Evolutionary conservation across 1,139 yeast species (phyloP).

Genomic region (Geotrichum klebahnii): DNA sequence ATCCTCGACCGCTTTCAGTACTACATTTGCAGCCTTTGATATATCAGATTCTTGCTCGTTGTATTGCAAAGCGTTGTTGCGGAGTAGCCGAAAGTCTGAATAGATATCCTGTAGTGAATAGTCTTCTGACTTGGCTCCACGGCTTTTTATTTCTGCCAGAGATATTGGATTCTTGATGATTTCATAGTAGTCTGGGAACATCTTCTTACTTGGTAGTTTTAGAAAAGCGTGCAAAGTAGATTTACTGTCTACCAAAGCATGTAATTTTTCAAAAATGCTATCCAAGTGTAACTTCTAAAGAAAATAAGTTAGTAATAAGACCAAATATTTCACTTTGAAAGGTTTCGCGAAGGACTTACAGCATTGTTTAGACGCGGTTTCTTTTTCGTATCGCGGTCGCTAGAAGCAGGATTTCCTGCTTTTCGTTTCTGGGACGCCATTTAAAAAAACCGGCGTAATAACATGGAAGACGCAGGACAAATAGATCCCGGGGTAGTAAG

Average conservation of each 20-base stretch:
- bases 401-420: background rate
- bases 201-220: constrained; percentile 66
- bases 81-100: constrained; percentile 67
- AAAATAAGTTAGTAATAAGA: too few relatives aligned
- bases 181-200: constrained; percentile 76
- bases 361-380: too few relatives aligned
- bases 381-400: background rate
- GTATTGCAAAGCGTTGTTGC: constrained; percentile 69
- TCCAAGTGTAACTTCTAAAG: background rate
- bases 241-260: constrained; percentile 5
- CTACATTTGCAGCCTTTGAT: constrained; percentile 59
- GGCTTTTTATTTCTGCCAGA: constrained; percentile 57
- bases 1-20: constrained; percentile 50
- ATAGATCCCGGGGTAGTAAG: too few relatives aligned
- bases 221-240: constrained; percentile 52
- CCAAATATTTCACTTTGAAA: too few relatives aligned
- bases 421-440: background rate
- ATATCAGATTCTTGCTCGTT: constrained; percentile 81
- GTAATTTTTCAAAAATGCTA: background rate
- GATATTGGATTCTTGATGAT: constrained; percentile 64
- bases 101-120: constrained; percentile 52
- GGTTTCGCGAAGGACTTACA: too few relatives aligned
- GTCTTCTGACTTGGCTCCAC: constrained; percentile 51
- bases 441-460: background rate
- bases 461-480: too few relatives aligned